Evolutionary conservation across 139 green algal genomes (phyloP), one percentile per base, ranked within the genome.

Genomic region (Ostreobium quekettii): DNA sequence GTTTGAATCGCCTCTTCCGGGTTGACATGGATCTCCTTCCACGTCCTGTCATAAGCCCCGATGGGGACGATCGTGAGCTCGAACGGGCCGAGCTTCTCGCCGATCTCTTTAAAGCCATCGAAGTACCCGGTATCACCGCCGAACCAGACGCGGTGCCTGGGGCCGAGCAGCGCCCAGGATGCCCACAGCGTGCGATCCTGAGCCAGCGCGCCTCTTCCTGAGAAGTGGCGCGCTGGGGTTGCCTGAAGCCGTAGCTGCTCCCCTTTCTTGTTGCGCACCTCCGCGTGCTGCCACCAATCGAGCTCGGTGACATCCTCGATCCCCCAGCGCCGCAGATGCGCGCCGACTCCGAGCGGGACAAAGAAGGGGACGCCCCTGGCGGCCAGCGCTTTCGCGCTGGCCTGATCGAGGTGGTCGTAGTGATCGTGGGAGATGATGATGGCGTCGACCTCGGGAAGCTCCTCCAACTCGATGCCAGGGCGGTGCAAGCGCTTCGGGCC

Each of bases 71-170:
- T 75, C 47, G 68, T 32, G 39, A 85, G 72, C 47, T 93, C 87
- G 70, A 93, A 86, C n/a, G 83, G 83, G 0, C 82, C 85, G 3
- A 86, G 71, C 24, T 71, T 71, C 56, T 73, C 7, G 0, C 87
- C 85, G 4, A 95, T 87, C 26, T 85, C 73, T 47, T 64, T 35
- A 7, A 72, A 64, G 22, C 15, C 5, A 11, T 36, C 4, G 7
- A 2, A 36, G 36, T 72, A 72, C 6, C 36, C 66, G 5, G 66
- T 65, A 36, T 72, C 66, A 4, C 66, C 66, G 2, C 33, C 66
- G 29, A 72, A 72, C 48, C 48, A 72, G 35, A 72, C 60, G 2
- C 36, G 15, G 33, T 56, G 15, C 4, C 31, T 22, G 2, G 19
- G 8, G 6, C 64, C 64, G 6, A 56, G 33, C 47, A 72, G 28